These are phyloP conservation scores for Phytophthora pini DNA, from an alignment of 352 stramenopile genomes.

Conservation along the genomic window DNA sequence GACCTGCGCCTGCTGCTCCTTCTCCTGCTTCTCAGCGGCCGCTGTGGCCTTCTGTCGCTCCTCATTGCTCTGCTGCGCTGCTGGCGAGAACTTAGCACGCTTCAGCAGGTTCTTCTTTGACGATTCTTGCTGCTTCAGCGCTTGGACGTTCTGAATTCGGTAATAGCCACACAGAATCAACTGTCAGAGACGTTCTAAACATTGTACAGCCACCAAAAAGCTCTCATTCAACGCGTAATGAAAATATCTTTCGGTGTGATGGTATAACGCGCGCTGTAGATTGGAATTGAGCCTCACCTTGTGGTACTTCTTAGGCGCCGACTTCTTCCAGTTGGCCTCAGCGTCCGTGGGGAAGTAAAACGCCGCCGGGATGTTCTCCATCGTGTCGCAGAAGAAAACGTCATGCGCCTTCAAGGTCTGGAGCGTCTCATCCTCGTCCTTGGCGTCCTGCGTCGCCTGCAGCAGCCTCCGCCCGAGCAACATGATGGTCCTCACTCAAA, in stretches of 20 bases:
- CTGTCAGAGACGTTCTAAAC: constrained; percentile 14
- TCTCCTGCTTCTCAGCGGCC: constrained; percentile 56
- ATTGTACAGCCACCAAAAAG: constrained; percentile 5
- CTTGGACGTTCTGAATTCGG: constrained; percentile 52
- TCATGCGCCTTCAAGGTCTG: constrained; percentile 48
- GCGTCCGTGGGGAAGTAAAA: constrained; percentile 85
- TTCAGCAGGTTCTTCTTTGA: constrained; percentile 68
- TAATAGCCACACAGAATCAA: constrained; percentile 6
- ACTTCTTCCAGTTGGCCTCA: constrained; percentile 79
- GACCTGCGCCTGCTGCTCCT: constrained; percentile 44
- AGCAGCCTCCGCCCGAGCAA: constrained; percentile 65
- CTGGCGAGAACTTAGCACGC: constrained; percentile 76
- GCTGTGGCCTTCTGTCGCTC: constrained; percentile 53
- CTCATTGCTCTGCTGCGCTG: constrained; percentile 71
- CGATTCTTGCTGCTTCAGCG: constrained; percentile 57
- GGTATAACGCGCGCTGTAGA: constrained; percentile 3
- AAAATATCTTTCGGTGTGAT: neutral
- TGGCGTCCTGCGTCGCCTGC: constrained; percentile 27
- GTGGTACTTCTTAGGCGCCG: constrained; percentile 80
- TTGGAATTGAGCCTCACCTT: constrained; percentile 42
- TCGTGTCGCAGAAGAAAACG: constrained; percentile 76
- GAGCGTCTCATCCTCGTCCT: constrained; percentile 24
- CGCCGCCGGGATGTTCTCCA: constrained; percentile 77
- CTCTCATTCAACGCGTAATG: neutral
- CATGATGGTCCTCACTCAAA: constrained; percentile 50